Base-by-base conservation (phyloP, 495 filamentous ascomycete genomes). In the Penicillium canariense region DNA sequence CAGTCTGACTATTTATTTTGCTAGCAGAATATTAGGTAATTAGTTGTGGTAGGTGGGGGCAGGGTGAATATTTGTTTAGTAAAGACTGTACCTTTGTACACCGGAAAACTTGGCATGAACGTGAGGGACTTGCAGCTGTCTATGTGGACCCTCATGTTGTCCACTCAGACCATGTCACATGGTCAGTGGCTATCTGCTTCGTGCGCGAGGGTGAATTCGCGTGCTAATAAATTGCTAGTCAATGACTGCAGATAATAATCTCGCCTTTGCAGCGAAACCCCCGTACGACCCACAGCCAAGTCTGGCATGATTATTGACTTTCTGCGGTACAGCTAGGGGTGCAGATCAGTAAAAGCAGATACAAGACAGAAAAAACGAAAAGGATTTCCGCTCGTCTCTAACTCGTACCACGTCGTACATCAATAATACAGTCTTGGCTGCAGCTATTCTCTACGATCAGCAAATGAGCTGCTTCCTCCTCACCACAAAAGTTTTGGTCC, bases 11-110 rank as follows among this genome's bases (percentile, higher is more conserved):
- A n/a, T n/a, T n/a, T n/a, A n/a, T n/a, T n/a, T n/a, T n/a, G n/a
- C n/a, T n/a, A n/a, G n/a, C n/a, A n/a, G n/a, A n/a, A n/a, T n/a
- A n/a, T n/a, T n/a, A n/a, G n/a, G n/a, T n/a, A n/a, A n/a, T n/a
- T n/a, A n/a, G n/a, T n/a, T n/a, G n/a, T n/a, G n/a, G n/a, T n/a
- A n/a, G n/a, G n/a, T n/a, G n/a, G n/a, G n/a, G n/a, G n/a, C n/a
- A n/a, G n/a, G n/a, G n/a, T n/a, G n/a, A n/a, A n/a, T n/a, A n/a
- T n/a, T n/a, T n/a, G n/a, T n/a, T n/a, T n/a, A n/a, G n/a, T n/a
- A n/a, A n/a, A 22, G 8, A 6, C n/a, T 5, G 47, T 50, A 50
- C 47, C 38, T 50, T 50, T 50, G 47, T 50, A 50, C 20, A 17
- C n/a, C 12, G 22, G 34, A 22, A 20, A 23, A 34, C n/a, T 18